Evolutionary conservation across 2,329 filamentous ascomycete genomes (phyloP).

Genomic region (Fusarium sp.): DNA sequence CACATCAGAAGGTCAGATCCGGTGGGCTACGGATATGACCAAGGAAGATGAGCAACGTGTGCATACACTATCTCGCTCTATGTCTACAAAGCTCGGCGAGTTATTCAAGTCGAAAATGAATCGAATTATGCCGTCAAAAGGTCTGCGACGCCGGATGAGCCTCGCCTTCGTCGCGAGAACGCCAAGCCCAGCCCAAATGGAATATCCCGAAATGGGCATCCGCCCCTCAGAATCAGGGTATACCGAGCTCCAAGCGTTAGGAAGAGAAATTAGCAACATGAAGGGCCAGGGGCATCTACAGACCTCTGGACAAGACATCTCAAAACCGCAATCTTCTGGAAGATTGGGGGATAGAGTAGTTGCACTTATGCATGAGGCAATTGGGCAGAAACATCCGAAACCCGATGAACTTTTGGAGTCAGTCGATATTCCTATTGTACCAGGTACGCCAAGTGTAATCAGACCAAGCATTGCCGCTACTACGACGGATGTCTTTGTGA

Average conservation of each 20-base stretch:
- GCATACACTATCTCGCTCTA: slow-evolving; percentile 36
- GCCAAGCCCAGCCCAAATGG: slow-evolving; percentile 18
- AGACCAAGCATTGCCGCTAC: slow-evolving; percentile 31
- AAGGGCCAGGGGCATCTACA: slow-evolving; percentile 11
- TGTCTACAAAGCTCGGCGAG: slow-evolving; percentile 48
- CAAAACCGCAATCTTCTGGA: slow-evolving; percentile 19
- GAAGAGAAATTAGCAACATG: slow-evolving; percentile 36
- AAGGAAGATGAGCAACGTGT: slow-evolving; percentile 1
- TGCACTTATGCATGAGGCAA: slow-evolving; percentile 29
- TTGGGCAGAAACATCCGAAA: slow-evolving; percentile 11
- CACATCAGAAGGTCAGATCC: slow-evolving; percentile 32
- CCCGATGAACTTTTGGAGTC: neutral
- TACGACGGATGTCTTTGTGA: slow-evolving; percentile 39
- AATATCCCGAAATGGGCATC: slow-evolving; percentile 44
- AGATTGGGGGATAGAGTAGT: slow-evolving; percentile 39
- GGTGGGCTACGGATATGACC: slow-evolving; percentile 45
- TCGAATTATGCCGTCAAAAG: slow-evolving; percentile 12
- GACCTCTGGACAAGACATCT: neutral
- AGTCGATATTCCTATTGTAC: neutral
- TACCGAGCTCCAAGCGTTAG: slow-evolving; percentile 36
- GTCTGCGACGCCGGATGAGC: neutral
- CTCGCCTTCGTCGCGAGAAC: neutral
- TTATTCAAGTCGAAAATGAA: slow-evolving; percentile 40
- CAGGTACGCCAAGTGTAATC: slow-evolving; percentile 27
- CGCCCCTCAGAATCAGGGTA: slow-evolving; percentile 38